Evolutionary conservation across 345 rosid species (phyloP), one percentile per base, ranked within the genome.

Genomic region (Punica granatum): DNA sequence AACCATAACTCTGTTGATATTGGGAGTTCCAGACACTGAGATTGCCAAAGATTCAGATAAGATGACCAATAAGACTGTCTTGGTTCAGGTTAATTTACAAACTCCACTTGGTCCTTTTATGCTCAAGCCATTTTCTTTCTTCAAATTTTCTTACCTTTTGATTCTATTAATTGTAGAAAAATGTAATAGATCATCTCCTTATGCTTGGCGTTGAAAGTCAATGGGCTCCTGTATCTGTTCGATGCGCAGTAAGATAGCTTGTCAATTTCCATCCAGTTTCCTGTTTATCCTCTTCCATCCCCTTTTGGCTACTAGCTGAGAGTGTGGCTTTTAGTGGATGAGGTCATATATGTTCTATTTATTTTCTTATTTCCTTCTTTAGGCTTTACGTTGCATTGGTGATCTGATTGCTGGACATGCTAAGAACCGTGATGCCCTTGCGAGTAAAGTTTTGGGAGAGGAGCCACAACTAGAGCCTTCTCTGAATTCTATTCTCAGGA

Each of bases 141-240:
- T 21, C 21, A 35, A 25, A 12, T 63, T 67, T 78, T 76, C 44
- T 65, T 63, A 34, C 65, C 34, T 60, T 36, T 6, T 73, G 18
- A 63, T 81, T 72, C 66, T 26, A 28, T 75, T 69, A 41, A 61
- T 48, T 72, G 81, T 72, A 95, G 98, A 95, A 82, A 65, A 90
- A 88, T 63, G 73, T 90, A 64, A 77, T 95, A 74, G 99, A 92
- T 69, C 73, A 82, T 79, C 89, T 95, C 46, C 87, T 95, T 28
- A 78, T 90, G 84, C 77, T 95, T 84, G 96, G 97, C 67, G 84
- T 92, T 61, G 99, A 92, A 81, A 92, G 92, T 82, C 92, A 88
- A 72, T 95, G 98, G 99, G 90, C 97, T 46, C 96, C 98, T 68
- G 76, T 92, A 75, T 76, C 93, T 74, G 80, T 90, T 53, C 99